These are phyloP conservation scores for Fusarium decemcellulare DNA, from an alignment of 2,329 filamentous ascomycete species.

Conservation along the genomic window DNA sequence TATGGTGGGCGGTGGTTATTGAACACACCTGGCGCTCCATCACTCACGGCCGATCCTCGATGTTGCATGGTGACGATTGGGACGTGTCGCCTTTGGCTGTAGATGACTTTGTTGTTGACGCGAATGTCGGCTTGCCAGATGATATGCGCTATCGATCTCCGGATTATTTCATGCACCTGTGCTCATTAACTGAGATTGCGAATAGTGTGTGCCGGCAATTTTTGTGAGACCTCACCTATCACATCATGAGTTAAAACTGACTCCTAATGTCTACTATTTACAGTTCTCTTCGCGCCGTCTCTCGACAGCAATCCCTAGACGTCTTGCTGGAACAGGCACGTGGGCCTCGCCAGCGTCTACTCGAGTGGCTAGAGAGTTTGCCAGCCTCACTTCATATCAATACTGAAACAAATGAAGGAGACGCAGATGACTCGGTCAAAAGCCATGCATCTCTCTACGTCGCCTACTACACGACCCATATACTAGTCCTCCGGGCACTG, in stretches of 20 bases:
- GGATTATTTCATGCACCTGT: not conserved
- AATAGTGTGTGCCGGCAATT: not conserved
- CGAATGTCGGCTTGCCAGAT: not conserved
- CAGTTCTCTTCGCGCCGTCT: not conserved
- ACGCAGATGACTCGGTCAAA: not conserved
- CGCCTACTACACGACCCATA: not conserved
- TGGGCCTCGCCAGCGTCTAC: not conserved
- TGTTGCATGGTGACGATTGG: constrained; percentile 37
- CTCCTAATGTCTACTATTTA: too few species aligned
- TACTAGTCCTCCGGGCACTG: not conserved
- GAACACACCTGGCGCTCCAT: constrained; percentile 38
- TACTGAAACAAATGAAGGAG: not conserved
- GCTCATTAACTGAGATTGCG: not conserved
- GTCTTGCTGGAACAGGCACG: not conserved
- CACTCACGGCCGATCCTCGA: constrained; percentile 33
- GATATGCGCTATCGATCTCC: not conserved
- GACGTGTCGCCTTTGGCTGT: constrained; percentile 21
- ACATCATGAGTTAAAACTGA: not conserved
- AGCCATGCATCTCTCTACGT: not conserved
- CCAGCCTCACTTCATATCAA: not conserved
- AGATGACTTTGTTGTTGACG: not conserved
- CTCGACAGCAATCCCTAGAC: not conserved
- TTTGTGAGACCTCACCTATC: not conserved
- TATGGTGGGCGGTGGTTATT: constrained; percentile 37
- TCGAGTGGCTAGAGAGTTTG: not conserved